Evolutionary conservation across 1,139 yeast genomes (phyloP), one percentile per base, ranked within the genome.

Genomic region (Yamadazyma pseudoaaseri): DNA sequence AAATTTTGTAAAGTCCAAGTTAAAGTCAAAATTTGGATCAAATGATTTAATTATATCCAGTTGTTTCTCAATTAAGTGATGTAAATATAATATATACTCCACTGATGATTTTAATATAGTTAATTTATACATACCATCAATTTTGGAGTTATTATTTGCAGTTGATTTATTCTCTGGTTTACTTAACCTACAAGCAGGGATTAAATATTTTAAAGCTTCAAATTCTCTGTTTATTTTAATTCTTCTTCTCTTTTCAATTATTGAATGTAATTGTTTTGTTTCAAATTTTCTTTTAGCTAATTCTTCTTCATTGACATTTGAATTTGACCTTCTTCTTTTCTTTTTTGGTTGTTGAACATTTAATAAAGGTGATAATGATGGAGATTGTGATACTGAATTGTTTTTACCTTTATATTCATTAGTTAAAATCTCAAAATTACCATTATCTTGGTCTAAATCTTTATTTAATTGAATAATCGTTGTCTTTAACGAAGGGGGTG

Each of bases 91-190:
- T 41, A 86, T 80, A 52, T 86, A 85, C 48, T 84, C 90, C 17
- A 86, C 95, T 1, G 92, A 79, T 14, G 87, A 82, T 56, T 85
- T 87, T 30, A 86, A 61, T 18, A 86, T 84, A 10, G 89, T 86
- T 41, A 86, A 70, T 56, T 86, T 86, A 60, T 86, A 87, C 78
- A 86, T 81, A 7, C 86, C 85, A 39, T 78, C 82, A 35, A 69
- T 68, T 38, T 72, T 71, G 44, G 44, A 35, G 27, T 52, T 51
- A 12, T 51, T 44, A 25, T 41, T 45, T 7, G 45, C 23, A 12
- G 49, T 43, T 12, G 27, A 14, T 24, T 37, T 34, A 24, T 34
- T 35, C 23, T 27, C 34, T 6, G 26, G 30, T 25, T 37, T 33
- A 26, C 32, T 36, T 25, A 34, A 43, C 36, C 59, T 45, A 54